Evolutionary conservation across 1,284 basidiomycete species (phyloP).

Genomic region (Coniferiporia weirii): DNA sequence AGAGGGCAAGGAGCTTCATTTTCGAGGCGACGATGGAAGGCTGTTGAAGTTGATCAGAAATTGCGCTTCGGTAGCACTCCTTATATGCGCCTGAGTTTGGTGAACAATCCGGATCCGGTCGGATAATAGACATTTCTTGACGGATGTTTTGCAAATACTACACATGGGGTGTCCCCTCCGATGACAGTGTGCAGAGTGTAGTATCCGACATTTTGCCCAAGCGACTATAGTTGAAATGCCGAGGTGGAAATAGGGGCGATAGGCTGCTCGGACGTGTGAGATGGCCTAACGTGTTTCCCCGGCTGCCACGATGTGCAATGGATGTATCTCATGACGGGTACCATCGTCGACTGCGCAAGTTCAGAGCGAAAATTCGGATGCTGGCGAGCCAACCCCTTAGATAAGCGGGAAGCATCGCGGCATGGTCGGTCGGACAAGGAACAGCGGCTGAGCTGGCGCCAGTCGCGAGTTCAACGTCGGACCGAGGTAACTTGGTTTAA

Average conservation of each 20-base stretch:
- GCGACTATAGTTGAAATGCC: neutral
- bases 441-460: too few relatives aligned
- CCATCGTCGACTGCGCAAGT: neutral
- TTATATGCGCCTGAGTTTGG: too few relatives aligned
- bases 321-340: neutral
- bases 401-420: too few relatives aligned
- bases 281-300: neutral
- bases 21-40: neutral
- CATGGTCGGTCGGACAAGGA: too few relatives aligned
- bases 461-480: too few relatives aligned
- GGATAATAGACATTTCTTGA: neutral
- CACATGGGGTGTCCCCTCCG: neutral
- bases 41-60: neutral
- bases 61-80: neutral
- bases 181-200: neutral
- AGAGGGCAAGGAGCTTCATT: conserved; percentile 9
- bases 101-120: too few relatives aligned
- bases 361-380: neutral
- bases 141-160: too few relatives aligned
- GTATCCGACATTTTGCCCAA: conserved; percentile 1
- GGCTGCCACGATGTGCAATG: neutral
- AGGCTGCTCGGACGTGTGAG: neutral
- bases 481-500: too few relatives aligned
- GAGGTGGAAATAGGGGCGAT: neutral
- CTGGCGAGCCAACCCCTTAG: too few relatives aligned